Evolutionary conservation across 345 rosid species (phyloP).

Genomic region (Balakata baccata): DNA sequence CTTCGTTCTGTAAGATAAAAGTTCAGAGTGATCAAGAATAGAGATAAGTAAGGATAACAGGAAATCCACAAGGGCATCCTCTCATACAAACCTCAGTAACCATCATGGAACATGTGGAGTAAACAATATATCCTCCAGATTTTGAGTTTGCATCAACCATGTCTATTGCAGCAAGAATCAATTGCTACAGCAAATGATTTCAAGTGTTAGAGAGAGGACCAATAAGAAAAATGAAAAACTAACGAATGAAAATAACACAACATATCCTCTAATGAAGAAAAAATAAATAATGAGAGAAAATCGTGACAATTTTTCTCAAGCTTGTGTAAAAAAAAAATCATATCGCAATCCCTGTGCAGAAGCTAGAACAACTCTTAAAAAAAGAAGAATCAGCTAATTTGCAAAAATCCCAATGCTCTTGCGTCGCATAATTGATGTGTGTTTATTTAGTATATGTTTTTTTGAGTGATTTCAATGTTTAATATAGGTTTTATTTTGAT

Average conservation of each 20-base stretch:
- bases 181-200: no score
- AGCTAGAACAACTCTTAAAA: background rate
- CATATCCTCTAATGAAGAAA: no score
- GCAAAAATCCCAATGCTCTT: background rate
- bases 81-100: conserved; percentile 64
- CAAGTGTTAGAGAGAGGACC: no score
- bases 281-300: no score
- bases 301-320: background rate
- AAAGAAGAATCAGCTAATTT: background rate
- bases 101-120: conserved; percentile 94
- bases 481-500: no score
- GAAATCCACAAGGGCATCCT: conserved; percentile 7
- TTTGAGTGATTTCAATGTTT: no score
- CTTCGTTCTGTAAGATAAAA: conserved; percentile 69
- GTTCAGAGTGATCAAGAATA: conserved; percentile 1
- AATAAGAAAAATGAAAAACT: no score
- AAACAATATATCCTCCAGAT: conserved; percentile 86
- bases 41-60: background rate
- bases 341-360: background rate
- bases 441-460: no score
- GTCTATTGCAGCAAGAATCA: conserved; percentile 38
- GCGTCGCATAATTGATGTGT: no score
- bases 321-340: background rate
- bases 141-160: conserved; percentile 87
- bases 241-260: no score